Evolutionary conservation across 169 alveolate species (phyloP).

Genomic region (Besnoitia besnoiti): DNA sequence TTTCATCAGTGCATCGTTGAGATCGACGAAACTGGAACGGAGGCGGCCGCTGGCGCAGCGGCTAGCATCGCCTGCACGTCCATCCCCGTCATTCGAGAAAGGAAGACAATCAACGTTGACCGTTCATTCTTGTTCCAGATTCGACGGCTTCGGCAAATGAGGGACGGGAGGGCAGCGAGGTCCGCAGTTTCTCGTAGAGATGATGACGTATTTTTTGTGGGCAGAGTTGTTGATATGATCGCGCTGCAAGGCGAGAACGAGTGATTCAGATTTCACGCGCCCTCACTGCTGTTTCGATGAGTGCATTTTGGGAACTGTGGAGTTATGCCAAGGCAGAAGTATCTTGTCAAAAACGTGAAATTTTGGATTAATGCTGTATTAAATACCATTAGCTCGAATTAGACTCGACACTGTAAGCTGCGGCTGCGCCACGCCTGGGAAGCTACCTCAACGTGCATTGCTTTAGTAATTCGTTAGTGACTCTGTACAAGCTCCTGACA

Average conservation of each 20-base stretch:
- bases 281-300: no score
- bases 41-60: slow-evolving; percentile 62
- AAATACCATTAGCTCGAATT: no score
- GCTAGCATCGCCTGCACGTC: slow-evolving; percentile 14
- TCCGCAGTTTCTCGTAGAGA: neutral
- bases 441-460: no score
- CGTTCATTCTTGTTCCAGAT: slow-evolving; percentile 9
- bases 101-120: neutral
- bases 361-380: no score
- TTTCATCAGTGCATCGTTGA: slow-evolving; percentile 38
- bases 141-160: neutral
- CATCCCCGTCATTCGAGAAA: slow-evolving; percentile 1
- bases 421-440: no score
- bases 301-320: no score
- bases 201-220: slow-evolving; percentile 14
- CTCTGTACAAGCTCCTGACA: no score
- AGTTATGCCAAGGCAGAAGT: no score
- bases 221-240: neutral
- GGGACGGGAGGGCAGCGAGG: neutral
- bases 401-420: no score
- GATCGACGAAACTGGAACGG: slow-evolving; percentile 52
- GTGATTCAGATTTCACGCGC: no score
- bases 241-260: neutral
- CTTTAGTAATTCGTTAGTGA: no score
- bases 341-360: no score